Evolutionary conservation across 208 protist species (phyloP).

Genomic region (Acanthamoeba castellanii): DNA sequence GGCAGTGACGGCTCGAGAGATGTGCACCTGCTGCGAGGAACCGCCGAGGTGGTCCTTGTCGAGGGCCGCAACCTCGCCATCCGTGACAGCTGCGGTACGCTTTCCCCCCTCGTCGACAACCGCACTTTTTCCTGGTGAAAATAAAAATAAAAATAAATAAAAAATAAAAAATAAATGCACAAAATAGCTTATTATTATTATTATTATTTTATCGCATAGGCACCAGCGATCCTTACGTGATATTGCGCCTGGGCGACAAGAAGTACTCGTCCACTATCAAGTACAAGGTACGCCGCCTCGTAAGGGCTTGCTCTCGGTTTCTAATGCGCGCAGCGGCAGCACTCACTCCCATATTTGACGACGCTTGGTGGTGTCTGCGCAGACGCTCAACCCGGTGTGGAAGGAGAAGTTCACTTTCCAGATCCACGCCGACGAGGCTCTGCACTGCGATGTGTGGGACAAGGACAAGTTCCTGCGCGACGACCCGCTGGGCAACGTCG

Average conservation of each 20-base stretch:
- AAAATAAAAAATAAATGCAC: too few species aligned
- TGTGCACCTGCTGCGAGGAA: neutral
- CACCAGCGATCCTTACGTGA: conserved; percentile 39
- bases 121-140: too few species aligned
- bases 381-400: conserved; percentile 55
- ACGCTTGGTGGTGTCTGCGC: too few species aligned
- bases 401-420: conserved; percentile 15
- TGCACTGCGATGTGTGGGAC: conserved; percentile 9
- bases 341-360: too few species aligned
- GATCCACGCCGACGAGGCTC: neutral
- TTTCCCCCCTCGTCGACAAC: too few species aligned
- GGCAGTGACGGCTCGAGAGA: neutral
- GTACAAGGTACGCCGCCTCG: neutral
- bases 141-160: too few species aligned
- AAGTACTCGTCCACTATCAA: neutral
- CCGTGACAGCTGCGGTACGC: conserved; percentile 18
- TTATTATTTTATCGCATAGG: neutral
- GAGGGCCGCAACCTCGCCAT: conserved; percentile 50
- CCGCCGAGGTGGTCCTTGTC: neutral
- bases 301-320: too few species aligned
- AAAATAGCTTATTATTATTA: too few species aligned
- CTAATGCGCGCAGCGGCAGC: too few species aligned
- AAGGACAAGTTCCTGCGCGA: conserved; percentile 41
- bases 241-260: neutral
- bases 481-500: neutral